Conservation (phyloP, 495 filamentous ascomycete species). For the Penicillium alfredii region DNA sequence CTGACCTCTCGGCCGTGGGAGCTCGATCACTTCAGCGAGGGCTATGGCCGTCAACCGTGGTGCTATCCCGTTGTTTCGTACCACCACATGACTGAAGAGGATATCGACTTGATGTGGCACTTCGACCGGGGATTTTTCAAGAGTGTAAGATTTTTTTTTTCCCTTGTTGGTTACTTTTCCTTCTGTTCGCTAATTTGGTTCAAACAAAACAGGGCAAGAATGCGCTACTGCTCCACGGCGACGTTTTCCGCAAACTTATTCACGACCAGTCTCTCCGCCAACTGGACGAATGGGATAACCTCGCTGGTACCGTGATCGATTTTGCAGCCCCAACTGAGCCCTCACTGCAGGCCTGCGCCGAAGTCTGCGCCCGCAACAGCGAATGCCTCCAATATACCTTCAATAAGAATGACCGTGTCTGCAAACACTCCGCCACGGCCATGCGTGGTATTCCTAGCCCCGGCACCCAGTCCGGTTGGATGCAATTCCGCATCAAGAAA, state of each 20-base stretch:
- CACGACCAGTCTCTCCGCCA: constrained; percentile 13
- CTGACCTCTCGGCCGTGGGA: constrained; percentile 27
- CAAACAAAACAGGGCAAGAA: no score
- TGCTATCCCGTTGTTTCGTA: constrained; percentile 45
- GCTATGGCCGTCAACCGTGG: constrained; percentile 39
- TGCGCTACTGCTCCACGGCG: constrained; percentile 25
- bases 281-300: constrained; percentile 31
- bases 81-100: constrained; percentile 40
- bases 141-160: no score
- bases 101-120: constrained; percentile 37
- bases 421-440: constrained; percentile 29
- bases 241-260: constrained; percentile 28
- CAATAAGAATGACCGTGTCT: constrained; percentile 20
- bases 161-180: no score
- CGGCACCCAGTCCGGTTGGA: constrained; percentile 30
- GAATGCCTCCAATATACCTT: constrained; percentile 42
- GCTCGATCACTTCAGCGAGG: constrained; percentile 37
- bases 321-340: constrained; percentile 14
- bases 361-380: constrained; percentile 28
- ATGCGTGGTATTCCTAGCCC: constrained; percentile 19
- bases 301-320: constrained; percentile 18
- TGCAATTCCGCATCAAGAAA: constrained; percentile 19
- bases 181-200: no score
- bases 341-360: constrained; percentile 31
- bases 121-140: constrained; percentile 45